Evolutionary conservation across 441 rosid species (phyloP), one percentile per base, ranked within the genome.

Genomic region (Omphalea diandra): DNA sequence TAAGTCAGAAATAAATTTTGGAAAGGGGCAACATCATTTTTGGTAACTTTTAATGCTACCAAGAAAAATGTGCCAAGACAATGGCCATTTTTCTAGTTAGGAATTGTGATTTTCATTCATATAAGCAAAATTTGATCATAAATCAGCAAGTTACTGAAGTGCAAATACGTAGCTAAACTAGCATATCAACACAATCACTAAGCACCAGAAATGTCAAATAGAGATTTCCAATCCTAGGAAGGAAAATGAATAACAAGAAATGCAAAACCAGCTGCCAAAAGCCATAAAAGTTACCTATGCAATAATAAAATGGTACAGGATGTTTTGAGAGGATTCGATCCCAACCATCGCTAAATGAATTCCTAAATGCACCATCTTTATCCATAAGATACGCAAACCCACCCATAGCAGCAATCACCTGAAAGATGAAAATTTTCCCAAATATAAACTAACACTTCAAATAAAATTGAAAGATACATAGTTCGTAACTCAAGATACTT

Each of bases 311-410:
- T 8, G 99, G 98, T 68, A 94, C 82, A 55, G 98, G 99, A 84
- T 94, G 99, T 71, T 84, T 94, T 7, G 99, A 94, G 72, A 94
- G 73, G 59, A 92, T 85, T 47, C 93, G 96, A 79, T 94, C 99
- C 99, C 99, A 94, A 38, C 92, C 91, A 77, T 89, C 97, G 79
- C 89, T 90, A 78, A 94, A 94, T 43, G 97, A 94, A 73, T 94
- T 89, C 53, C 96, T 86, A 71, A 94, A 94, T 43, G 88, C 83
- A 62, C 99, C 99, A 68, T 92, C 96, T 83, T 90, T 92, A 79
- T 94, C 98, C 96, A 94, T 86, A 56, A 92, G 59, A 73, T 85
- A 94, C 43, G 98, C 98, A 81, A 92, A 83, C 70, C 88, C 94
- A 54, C 94, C 98, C 69, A 90, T 82, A 32, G 87, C 78, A 66